A percentile compares a stretch with the other conserved stretches of the same genome.
Evolutionary conservation across 768 basidiomycete genomes (phyloP).

Genomic region (Lactarius evosmus): DNA sequence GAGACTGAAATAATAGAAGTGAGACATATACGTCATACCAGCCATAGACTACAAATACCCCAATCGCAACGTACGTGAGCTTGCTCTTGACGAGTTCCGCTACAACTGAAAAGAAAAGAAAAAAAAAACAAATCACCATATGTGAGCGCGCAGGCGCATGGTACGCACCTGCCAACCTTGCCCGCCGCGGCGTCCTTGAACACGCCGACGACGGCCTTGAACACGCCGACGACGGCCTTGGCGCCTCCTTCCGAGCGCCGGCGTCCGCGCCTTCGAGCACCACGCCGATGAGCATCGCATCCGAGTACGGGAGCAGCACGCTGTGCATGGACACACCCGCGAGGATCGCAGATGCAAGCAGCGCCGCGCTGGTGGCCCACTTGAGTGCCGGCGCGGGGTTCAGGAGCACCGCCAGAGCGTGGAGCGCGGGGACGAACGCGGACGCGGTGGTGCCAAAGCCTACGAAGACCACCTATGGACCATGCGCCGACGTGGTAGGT

Average conservation of each 20-base stretch:
- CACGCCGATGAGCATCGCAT: too few species aligned
- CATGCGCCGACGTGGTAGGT: slow-evolving; percentile 67
- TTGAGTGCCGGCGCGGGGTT: too few species aligned
- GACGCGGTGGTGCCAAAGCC: slow-evolving; percentile 73
- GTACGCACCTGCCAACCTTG: slow-evolving; percentile 51
- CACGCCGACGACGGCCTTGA: slow-evolving; percentile 54
- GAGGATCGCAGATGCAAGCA: slow-evolving; percentile 60
- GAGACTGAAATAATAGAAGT: too few species aligned
- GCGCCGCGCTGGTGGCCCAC: slow-evolving; percentile 76
- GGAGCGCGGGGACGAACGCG: slow-evolving; percentile 63
- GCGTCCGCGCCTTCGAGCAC: slow-evolving; percentile 67
- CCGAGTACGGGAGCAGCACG: slow-evolving; percentile 86
- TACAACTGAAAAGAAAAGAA: slow-evolving; percentile 54
- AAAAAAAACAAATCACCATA: slow-evolving; percentile 3
- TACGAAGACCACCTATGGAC: slow-evolving; percentile 75
- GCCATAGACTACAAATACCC: slow-evolving; percentile 71
- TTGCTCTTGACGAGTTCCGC: too few species aligned
- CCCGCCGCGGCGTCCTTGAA: slow-evolving; percentile 49
- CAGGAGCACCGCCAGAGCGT: slow-evolving; percentile 75
- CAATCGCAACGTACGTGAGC: slow-evolving; percentile 86
- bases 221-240: slow-evolving; percentile 61
- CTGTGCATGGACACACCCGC: slow-evolving; percentile 60
- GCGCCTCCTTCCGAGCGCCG: slow-evolving; percentile 64
- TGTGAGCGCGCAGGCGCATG: too few species aligned
- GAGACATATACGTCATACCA: too few species aligned